These are phyloP conservation scores for Suillus weaverae DNA, from an alignment of 768 basidiomycete genomes.

Conservation along the genomic window DNA sequence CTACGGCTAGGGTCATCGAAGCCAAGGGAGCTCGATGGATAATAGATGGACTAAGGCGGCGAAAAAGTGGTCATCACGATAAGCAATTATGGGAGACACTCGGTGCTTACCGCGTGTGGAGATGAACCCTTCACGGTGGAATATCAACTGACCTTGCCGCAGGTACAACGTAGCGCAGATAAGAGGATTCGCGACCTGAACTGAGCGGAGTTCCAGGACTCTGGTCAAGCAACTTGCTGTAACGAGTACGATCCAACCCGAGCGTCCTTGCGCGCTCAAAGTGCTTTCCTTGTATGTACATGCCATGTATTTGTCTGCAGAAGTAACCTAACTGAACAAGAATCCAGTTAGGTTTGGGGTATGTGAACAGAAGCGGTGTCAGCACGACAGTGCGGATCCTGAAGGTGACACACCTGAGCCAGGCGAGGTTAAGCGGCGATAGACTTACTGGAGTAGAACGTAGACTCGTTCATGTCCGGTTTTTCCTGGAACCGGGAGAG, in stretches of 20 bases:
- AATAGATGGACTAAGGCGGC: not conserved
- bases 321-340: not conserved
- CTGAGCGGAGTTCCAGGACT: not conserved
- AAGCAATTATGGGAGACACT: not conserved
- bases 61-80: not conserved
- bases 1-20: not conserved
- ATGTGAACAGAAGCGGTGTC: conserved; percentile 1
- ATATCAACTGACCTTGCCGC: not conserved
- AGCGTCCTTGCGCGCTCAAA: not conserved
- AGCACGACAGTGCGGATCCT: conserved; percentile 1
- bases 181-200: conserved; percentile 1
- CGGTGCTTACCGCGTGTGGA: not conserved
- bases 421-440: not conserved
- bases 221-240: not conserved
- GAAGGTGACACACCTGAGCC: not conserved
- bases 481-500: not conserved
- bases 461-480: conserved; percentile 1
- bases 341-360: not conserved
- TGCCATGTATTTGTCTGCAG: not conserved
- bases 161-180: not conserved
- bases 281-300: not conserved
- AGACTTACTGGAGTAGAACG: not conserved
- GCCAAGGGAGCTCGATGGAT: not conserved
- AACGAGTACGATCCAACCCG: not conserved
- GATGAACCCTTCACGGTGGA: not conserved